Evolutionary conservation across 495 filamentous ascomycete genomes (phyloP), one percentile per base, ranked within the genome.

Genomic region (Penicillium coffeae): DNA sequence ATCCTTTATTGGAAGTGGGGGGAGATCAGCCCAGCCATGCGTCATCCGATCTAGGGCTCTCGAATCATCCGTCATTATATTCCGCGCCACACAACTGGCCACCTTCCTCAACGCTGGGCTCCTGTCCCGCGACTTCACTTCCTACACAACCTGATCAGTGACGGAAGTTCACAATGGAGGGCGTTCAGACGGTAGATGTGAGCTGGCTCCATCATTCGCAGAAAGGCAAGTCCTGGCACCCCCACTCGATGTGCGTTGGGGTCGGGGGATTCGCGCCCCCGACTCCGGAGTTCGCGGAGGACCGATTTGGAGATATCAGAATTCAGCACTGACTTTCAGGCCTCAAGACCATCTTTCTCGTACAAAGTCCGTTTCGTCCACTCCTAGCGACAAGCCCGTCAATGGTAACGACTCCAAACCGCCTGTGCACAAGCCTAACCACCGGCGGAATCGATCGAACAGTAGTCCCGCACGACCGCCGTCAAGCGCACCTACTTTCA

Each of bases 181-280:
- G 72, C 32, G 74, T 83, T 50, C 76, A 85, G 60, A 83, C 82
- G 16, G 79, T 86, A 43, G 83, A 86, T 67, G 82, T 86, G 47
- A 80, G 74, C 66, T 86, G 83, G 83, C 74, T 85, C 39, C 83
- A 86, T 65, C 81, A 84, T 56, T 77, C 82, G 37, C 79, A 78
- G 43, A 81, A 75, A 80, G 80, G 82, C 76, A 57, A 70, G 73
- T 60, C 12, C 32, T 25, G 44, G 35, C 47, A 37, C 35, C 15
- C 35, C 15, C 35, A 37, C 15, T 4, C 15, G 13, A 37, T 37
- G 15, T 4, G 12, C 35, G 13, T 6, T 14, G 5, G 13, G 35
- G 15, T 18, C 35, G 5, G 35, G 15, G 35, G 15, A 4, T 37
- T 13, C 6, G 15, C 5, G 5, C 12, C 35, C 10, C 25, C 25